A percentile compares a stretch with the other conserved stretches of the same genome.
Conservation (phyloP, 2,329 filamentous ascomycete species). For the Diaporthe australafricana region DNA sequence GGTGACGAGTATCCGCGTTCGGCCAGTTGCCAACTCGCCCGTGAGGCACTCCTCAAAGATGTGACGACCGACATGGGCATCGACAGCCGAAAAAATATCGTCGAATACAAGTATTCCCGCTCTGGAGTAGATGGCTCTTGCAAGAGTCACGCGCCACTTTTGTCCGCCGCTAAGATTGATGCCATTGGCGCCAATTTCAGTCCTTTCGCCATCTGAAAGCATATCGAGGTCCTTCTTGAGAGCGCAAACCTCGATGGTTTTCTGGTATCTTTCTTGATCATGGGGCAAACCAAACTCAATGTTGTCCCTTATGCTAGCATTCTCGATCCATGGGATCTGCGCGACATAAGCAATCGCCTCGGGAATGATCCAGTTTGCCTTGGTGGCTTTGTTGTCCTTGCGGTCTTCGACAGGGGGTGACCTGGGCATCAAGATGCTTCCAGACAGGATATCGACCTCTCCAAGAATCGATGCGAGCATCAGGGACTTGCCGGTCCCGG, state of each 20-base stretch:
- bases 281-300: slow-evolving; percentile 81
- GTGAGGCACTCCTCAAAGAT: slow-evolving; percentile 82
- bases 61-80: slow-evolving; percentile 83
- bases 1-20: slow-evolving; percentile 83
- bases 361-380: slow-evolving; percentile 75
- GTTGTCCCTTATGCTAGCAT: slow-evolving; percentile 82
- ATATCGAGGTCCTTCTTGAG: slow-evolving; percentile 81
- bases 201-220: slow-evolving; percentile 80
- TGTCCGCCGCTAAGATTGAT: slow-evolving; percentile 88
- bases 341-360: slow-evolving; percentile 79
- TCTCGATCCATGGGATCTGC: slow-evolving; percentile 89
- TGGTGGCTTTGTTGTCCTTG: slow-evolving; percentile 71
- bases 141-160: slow-evolving; percentile 84
- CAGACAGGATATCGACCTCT: slow-evolving; percentile 76
- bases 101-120: slow-evolving; percentile 82
- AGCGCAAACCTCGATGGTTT: slow-evolving; percentile 79
- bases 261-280: slow-evolving; percentile 75
- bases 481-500: slow-evolving; percentile 82
- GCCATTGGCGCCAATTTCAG: slow-evolving; percentile 86
- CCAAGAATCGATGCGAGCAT: slow-evolving; percentile 80
- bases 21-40: slow-evolving; percentile 74
- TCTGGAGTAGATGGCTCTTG: slow-evolving; percentile 82
- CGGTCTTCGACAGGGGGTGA: slow-evolving; percentile 64
- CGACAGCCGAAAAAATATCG: slow-evolving; percentile 86
- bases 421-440: slow-evolving; percentile 67